These are phyloP conservation scores for Xanthoconium separans DNA, from an alignment of 1,284 basidiomycete species.

Conservation along the genomic window DNA sequence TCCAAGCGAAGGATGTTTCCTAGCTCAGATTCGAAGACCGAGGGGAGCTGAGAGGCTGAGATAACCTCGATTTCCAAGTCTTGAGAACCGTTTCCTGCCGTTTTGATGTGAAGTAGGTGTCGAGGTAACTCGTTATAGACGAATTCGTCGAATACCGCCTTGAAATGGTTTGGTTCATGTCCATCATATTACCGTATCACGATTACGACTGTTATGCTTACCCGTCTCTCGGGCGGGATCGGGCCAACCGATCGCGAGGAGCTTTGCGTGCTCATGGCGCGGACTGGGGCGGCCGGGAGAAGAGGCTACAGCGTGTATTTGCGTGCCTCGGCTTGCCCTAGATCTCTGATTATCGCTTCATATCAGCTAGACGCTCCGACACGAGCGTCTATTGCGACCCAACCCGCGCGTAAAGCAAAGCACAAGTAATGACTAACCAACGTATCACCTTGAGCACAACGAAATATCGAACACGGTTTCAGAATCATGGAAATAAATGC, in stretches of 20 bases:
- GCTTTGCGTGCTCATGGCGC: not conserved
- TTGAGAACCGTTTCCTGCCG: not conserved
- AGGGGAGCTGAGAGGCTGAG: conserved; percentile 6
- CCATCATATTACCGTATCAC: too few species aligned
- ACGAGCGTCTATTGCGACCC: too few species aligned
- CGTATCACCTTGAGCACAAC: too few species aligned
- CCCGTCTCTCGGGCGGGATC: conserved; percentile 10
- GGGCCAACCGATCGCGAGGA: not conserved
- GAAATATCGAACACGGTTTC: too few species aligned
- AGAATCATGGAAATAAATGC: too few species aligned
- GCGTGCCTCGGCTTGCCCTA: not conserved
- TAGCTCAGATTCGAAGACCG: conserved; percentile 15
- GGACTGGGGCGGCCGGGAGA: not conserved
- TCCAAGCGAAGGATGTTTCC: conserved; percentile 8
- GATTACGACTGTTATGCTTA: not conserved
- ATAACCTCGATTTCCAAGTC: conserved; percentile 11
- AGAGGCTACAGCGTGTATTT: not conserved
- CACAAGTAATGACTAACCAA: too few species aligned
- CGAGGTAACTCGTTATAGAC: conserved; percentile 16
- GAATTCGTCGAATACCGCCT: conserved; percentile 22
- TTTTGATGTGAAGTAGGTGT: conserved; percentile 10
- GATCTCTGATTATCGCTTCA: not conserved
- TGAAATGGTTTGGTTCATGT: not conserved
- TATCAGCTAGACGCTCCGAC: not conserved
- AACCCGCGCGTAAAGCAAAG: too few species aligned